Conservation (phyloP, 257 asterid genomes). For the Forsythia viridissima region DNA sequence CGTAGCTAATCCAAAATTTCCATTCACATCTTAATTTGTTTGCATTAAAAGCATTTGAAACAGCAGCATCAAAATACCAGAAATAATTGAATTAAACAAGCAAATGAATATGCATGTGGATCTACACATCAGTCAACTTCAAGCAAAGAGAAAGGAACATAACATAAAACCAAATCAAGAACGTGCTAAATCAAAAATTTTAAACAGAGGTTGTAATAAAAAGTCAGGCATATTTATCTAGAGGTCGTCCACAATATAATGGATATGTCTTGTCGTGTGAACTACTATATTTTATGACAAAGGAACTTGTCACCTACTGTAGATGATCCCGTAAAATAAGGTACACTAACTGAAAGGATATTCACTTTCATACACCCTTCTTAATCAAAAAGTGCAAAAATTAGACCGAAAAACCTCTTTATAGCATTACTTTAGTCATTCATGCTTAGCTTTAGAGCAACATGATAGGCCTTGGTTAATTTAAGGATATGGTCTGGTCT, state of each 20-base stretch:
- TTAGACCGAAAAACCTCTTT: not conserved
- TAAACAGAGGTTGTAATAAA: not conserved
- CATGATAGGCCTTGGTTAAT: conserved; percentile 11
- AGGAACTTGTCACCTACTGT: not conserved
- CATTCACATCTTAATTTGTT: conserved; percentile 10
- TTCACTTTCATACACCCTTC: not conserved
- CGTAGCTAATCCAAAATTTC: not conserved
- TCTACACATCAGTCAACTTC: not conserved
- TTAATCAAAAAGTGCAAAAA: not conserved
- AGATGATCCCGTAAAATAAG: not conserved
- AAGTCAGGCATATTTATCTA: not conserved
- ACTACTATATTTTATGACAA: not conserved
- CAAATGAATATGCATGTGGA: not conserved
- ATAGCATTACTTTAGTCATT: not conserved
- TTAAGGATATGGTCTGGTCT: not conserved
- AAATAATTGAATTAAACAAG: not conserved
- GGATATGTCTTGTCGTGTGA: too few relatives aligned
- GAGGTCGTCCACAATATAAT: too few relatives aligned
- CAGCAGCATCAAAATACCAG: not conserved
- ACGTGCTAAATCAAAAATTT: not conserved
- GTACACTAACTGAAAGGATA: not conserved
- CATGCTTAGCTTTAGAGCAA: conserved; percentile 6
- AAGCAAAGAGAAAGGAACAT: not conserved
- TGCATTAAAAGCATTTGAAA: not conserved
- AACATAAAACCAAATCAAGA: not conserved